Conservation (phyloP, 164 flowering plant genomes). For the Vitis labrusca region DNA sequence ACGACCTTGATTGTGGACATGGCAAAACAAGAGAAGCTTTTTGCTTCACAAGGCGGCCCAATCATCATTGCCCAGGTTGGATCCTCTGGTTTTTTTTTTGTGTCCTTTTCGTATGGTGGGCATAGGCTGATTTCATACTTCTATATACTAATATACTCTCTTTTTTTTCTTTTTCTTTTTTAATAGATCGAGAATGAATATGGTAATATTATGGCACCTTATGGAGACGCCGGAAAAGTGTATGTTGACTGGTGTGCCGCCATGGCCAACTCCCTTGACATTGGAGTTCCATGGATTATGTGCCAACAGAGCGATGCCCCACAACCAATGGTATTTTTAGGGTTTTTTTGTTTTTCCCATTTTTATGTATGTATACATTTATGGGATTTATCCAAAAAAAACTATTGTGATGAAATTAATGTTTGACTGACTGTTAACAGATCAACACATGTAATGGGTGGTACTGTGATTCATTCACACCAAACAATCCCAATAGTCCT, state of each 20-base stretch:
- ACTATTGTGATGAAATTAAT: no score
- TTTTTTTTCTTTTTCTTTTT: neutral
- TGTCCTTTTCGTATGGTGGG: neutral
- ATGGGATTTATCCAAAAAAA: neutral
- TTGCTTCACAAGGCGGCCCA: conserved; percentile 64
- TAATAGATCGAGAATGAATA: conserved; percentile 64
- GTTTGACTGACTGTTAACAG: conserved; percentile 15
- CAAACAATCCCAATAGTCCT: conserved; percentile 41
- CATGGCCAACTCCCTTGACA: conserved; percentile 46
- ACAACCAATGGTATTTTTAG: conserved; percentile 36
- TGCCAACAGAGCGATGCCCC: conserved; percentile 68
- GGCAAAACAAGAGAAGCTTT: conserved; percentile 46
- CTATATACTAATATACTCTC: neutral
- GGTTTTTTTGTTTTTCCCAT: neutral
- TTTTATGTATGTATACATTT: neutral
- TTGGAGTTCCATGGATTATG: conserved; percentile 75
- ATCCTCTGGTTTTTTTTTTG: neutral
- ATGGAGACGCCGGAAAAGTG: conserved; percentile 58
- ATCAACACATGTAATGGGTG: conserved; percentile 77
- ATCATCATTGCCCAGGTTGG: conserved; percentile 52
- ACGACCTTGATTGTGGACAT: conserved; percentile 48
- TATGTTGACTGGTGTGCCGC: conserved; percentile 59
- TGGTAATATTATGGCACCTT: conserved; percentile 39
- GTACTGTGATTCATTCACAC: conserved; percentile 49
- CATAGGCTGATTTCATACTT: neutral